Percentiles rank a stretch among this genome's conserved stretches.
Conservation (phyloP, 1,284 basidiomycete genomes). For the Lignosus rhinocerotis region DNA sequence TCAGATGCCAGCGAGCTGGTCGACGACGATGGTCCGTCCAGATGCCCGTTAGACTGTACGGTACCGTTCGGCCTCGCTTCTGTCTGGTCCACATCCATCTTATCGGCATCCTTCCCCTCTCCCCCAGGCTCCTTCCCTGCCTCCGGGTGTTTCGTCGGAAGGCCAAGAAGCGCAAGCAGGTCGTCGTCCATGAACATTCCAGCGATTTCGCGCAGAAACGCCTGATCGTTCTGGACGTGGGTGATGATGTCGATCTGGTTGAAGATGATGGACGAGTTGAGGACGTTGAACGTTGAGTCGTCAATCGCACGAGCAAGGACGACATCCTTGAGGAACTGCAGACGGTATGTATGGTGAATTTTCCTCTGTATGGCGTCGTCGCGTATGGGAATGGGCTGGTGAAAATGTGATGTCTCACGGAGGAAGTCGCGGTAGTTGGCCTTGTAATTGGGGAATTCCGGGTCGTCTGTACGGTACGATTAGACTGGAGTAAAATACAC, state of each 20-base stretch:
- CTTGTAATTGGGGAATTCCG: slow-evolving; percentile 93
- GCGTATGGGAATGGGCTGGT: slow-evolving; percentile 82
- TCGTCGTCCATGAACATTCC: slow-evolving; percentile 74
- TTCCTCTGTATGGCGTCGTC: slow-evolving; percentile 78
- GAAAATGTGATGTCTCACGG: slow-evolving; percentile 77
- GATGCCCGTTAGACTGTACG: slow-evolving; percentile 29
- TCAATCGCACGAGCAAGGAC: slow-evolving; percentile 93
- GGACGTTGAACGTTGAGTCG: slow-evolving; percentile 95
- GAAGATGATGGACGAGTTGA: slow-evolving; percentile 97
- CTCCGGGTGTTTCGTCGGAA: slow-evolving; percentile 29
- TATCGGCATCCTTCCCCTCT: slow-evolving; percentile 28
- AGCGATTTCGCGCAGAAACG: slow-evolving; percentile 80
- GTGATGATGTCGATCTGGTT: slow-evolving; percentile 98
- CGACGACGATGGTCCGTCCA: slow-evolving; percentile 21
- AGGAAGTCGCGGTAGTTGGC: slow-evolving; percentile 97
- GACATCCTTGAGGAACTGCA: slow-evolving; percentile 97
- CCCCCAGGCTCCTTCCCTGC: slow-evolving; percentile 28
- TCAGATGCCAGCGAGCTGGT: slow-evolving; percentile 39
- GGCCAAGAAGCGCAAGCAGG: slow-evolving; percentile 42
- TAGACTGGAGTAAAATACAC: slow-evolving; percentile 17
- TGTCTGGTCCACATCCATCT: slow-evolving; percentile 41
- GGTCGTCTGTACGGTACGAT: slow-evolving; percentile 71
- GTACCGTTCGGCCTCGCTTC: slow-evolving; percentile 26
- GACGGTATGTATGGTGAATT: slow-evolving; percentile 94
- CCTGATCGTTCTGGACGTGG: slow-evolving; percentile 80